A percentile compares a stretch with the other conserved stretches of the same genome.
These are phyloP conservation scores for Jimgerdemannia flammicorona DNA, from an alignment of 192 early-diverging fungal genomes.

Conservation along the genomic window DNA sequence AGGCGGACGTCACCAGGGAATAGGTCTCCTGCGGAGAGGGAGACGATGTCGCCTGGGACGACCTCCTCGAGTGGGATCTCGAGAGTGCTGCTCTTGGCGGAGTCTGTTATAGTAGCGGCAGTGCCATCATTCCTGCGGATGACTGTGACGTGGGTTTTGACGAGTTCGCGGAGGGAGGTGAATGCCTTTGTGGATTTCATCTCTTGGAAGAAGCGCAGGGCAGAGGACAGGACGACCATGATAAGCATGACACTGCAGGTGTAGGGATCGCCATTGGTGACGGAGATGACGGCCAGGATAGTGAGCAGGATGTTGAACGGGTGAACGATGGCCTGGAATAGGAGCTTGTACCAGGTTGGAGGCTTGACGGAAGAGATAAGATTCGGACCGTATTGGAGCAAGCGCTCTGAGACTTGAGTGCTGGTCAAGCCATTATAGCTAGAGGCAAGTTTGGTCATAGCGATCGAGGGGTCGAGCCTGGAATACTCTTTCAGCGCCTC, in stretches of 20 bases:
- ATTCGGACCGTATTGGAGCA: conserved; percentile 7
- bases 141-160: conserved; percentile 28
- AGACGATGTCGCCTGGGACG: no score
- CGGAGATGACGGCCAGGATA: conserved; percentile 23
- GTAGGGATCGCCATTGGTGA: conserved; percentile 17
- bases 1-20: conserved; percentile 39
- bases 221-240: conserved; percentile 35
- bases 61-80: conserved; percentile 38
- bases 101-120: no score
- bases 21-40: conserved; percentile 37
- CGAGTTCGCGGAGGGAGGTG: conserved; percentile 27
- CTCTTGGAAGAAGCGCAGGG: conserved; percentile 40
- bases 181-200: conserved; percentile 29
- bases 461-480: no score
- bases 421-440: background rate
- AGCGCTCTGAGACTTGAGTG: background rate
- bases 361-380: conserved; percentile 2
- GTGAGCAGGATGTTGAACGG: conserved; percentile 40
- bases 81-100: conserved; percentile 18
- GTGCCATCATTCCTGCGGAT: conserved; percentile 13
- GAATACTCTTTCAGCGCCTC: no score
- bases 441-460: background rate
- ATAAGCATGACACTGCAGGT: conserved; percentile 29
- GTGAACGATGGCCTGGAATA: conserved; percentile 34
- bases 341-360: conserved; percentile 25